Evolutionary conservation across 1,284 basidiomycete species (phyloP).

Genomic region (Rhodotorula sp.): DNA sequence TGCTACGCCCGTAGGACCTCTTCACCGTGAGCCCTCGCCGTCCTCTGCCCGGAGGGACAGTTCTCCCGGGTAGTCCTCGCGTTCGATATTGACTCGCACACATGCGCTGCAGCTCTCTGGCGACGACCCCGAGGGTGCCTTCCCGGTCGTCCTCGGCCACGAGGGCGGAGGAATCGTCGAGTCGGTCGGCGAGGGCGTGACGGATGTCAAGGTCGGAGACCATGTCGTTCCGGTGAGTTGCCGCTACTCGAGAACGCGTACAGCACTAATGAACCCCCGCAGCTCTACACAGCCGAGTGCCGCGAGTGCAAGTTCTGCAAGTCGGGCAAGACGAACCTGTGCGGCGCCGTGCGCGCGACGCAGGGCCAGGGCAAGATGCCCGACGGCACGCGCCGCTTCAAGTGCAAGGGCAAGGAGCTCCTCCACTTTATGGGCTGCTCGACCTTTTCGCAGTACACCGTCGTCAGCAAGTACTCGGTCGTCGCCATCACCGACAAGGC

Average conservation of each 20-base stretch:
- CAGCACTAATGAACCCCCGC: neutral
- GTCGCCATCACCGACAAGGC: slow-evolving; percentile 80
- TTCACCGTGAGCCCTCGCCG: slow-evolving; percentile 30
- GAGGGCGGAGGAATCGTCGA: slow-evolving; percentile 63
- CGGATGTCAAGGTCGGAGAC: slow-evolving; percentile 78
- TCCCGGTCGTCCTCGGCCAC: slow-evolving; percentile 76
- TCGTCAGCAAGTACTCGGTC: slow-evolving; percentile 94
- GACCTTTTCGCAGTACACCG: slow-evolving; percentile 98
- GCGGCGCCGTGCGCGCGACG: slow-evolving; percentile 59
- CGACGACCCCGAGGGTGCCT: slow-evolving; percentile 92
- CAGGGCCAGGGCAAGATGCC: slow-evolving; percentile 98
- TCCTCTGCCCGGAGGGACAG: neutral
- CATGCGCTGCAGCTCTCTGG: slow-evolving; percentile 66
- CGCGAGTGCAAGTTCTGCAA: slow-evolving; percentile 97
- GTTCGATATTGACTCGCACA: no score
- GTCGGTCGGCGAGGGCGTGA: slow-evolving; percentile 89
- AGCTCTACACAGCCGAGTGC: slow-evolving; percentile 65
- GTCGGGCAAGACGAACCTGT: slow-evolving; percentile 97
- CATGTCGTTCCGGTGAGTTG: slow-evolving; percentile 74
- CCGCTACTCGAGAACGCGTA: no score
- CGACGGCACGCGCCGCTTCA: slow-evolving; percentile 87
- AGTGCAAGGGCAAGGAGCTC: slow-evolving; percentile 71
- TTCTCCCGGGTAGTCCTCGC: neutral
- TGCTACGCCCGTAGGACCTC: slow-evolving; percentile 24
- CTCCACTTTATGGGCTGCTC: slow-evolving; percentile 98